Evolutionary conservation across 2,329 filamentous ascomycete species (phyloP).

Genomic region (Fusarium pseudonygamai): DNA sequence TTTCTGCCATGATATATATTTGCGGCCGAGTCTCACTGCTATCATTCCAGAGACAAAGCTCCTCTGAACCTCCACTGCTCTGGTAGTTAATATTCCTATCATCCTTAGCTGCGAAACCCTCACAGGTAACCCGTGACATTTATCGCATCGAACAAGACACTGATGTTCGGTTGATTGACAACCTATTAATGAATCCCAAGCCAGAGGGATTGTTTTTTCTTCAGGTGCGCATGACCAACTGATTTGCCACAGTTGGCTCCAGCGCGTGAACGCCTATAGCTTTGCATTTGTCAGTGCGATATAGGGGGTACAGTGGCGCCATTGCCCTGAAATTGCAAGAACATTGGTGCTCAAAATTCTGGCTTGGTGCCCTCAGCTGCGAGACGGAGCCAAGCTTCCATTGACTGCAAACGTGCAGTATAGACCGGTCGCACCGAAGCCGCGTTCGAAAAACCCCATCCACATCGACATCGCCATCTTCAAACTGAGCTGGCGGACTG

Average conservation of each 20-base stretch:
- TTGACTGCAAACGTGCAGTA: slow-evolving; percentile 31
- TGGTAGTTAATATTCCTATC: neutral
- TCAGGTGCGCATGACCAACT: neutral
- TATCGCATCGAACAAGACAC: neutral
- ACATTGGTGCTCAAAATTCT: slow-evolving; percentile 21
- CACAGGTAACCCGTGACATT: neutral
- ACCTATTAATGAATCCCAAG: neutral
- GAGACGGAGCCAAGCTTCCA: slow-evolving; percentile 14
- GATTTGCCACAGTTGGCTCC: neutral
- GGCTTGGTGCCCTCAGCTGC: neutral
- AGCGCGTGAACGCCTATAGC: slow-evolving; percentile 21
- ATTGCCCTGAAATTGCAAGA: slow-evolving; percentile 15
- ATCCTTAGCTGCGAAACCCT: neutral
- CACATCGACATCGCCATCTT: slow-evolving; percentile 42
- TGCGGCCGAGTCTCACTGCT: neutral
- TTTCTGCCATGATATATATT: neutral
- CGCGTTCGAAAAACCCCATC: slow-evolving; percentile 43
- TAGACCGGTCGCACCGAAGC: slow-evolving; percentile 38
- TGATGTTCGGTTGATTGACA: neutral
- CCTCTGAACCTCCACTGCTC: neutral
- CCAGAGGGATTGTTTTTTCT: neutral
- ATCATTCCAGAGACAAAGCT: neutral
- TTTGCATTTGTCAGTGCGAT: slow-evolving; percentile 5
- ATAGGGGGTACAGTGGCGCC: slow-evolving; percentile 17
- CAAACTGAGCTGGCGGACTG: slow-evolving; percentile 35